Base-by-base conservation (phyloP, 768 basidiomycete genomes). In the Hypsizygus marmoreus region DNA sequence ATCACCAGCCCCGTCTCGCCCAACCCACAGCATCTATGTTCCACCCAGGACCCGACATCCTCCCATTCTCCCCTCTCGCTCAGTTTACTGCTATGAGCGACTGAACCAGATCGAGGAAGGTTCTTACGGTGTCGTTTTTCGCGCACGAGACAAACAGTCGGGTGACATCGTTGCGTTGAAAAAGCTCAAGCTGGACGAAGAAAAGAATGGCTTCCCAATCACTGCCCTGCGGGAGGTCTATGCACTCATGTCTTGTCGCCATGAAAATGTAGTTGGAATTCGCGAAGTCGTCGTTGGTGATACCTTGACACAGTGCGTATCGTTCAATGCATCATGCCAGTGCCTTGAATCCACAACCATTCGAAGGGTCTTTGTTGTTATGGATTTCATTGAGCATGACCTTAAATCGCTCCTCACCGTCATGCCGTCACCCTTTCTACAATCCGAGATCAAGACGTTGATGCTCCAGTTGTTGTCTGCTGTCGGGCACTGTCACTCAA, bases 341-440 rank as follows among this genome's bases (percentile, higher is more conserved):
- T 56, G 45, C 46, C 60, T 59, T 66, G 48, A 57, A 42, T 64
- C 68, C 62, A 63, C 66, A 58, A 51, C 13, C 3, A 19, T 39
- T 49, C 43, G 52, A 70, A 97, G 97, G 73, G 92, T 98, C 33
- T 99, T 95, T 67, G 95, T 99, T 54, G 97, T 98, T 26, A 97
- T 97, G 95, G 94, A 97, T 65, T 99, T 99, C 62, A 95, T 99
- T 63, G 97, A 99, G 67, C 97, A 99, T 67, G 97, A 99, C 66
- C 86, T 99, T 64, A 99, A 99, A 70, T 88, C 95, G 5, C 80
- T 99, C 40, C 78, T 99, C 46, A 90, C 88, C 19, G 72, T 91
- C 50, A 98, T 98, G 97, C 94, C 95, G 1, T 81, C 88, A 24
- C 95, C 97, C 2, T 99, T 99, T 73, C 73, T 97, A 30, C 93